Base-by-base conservation (phyloP, 345 rosid genomes). In the Brassica napus region DNA sequence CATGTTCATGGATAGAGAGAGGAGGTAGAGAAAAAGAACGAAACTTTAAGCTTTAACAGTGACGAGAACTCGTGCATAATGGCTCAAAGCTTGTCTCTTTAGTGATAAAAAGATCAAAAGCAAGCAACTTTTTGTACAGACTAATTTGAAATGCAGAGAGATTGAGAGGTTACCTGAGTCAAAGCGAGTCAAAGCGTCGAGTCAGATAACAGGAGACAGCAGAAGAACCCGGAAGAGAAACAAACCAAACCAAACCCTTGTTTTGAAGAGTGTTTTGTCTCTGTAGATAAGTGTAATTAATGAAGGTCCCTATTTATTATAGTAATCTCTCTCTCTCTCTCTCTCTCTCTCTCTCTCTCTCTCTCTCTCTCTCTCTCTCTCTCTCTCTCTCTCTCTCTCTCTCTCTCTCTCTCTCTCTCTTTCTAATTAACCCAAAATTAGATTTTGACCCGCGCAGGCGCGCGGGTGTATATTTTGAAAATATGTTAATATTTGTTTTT, bases 181-280 rank as follows among this genome's bases (percentile, higher is more conserved):
- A 4, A 49, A 42, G 14, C 34, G 47, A 49, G 55, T 49, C 55
- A 4, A 49, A 42, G 14, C 34, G 55, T 14, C 55, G 26, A 3
- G 61, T 55, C 0, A 3, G 67, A 24, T 3, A 60, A n/a, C n/a
- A 14, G 42, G 42, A 35, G 21, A 35, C 23, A 2, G 4, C 49
- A 12, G 52, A 10, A 12, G 52, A 10, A 37, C 28, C 12, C 31
- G 10, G 26, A 44, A 72, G 71, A n/a, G 68, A 26, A 31, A 60
- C 68, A 26, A 42, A 72, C 7, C 68, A 26, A 42, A 72, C 7
- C 42, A 7, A 47, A 54, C 80, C 80, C 76, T 70, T 62, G 37
- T 23, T 47, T 9, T 35, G 21, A 55, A 57, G 66, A 75, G 78
- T 67, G 15, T 10, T 63, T 16, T 47, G 18, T 14, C 66, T 66